Percentiles rank a stretch among this genome's conserved stretches.
Conservation (phyloP, 495 filamentous ascomycete species). For the Hyphodiscus hymeniophilus region DNA sequence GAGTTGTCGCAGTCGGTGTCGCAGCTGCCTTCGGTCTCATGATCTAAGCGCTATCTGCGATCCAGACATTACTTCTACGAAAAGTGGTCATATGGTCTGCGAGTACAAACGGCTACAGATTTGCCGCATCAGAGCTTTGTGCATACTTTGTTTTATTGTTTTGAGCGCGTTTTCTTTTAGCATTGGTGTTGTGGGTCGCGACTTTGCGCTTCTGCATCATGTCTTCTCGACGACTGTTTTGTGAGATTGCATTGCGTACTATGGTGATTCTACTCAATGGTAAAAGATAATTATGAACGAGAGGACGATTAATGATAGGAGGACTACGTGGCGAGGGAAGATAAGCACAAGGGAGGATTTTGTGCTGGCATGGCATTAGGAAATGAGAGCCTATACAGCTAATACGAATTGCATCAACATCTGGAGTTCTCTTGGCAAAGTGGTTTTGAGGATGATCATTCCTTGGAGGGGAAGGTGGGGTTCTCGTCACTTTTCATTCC, state of each 20-base stretch:
- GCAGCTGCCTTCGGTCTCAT: slow-evolving; percentile 30
- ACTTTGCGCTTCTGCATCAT: slow-evolving; percentile 14
- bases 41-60: slow-evolving; percentile 7
- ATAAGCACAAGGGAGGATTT: background rate
- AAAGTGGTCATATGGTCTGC: background rate
- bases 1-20: slow-evolving; percentile 28
- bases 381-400: slow-evolving; percentile 4
- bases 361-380: background rate
- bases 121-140: slow-evolving; percentile 8
- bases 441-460: background rate
- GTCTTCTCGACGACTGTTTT: background rate
- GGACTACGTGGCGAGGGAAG: background rate
- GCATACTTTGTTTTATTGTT: slow-evolving; percentile 19
- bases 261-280: background rate
- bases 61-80: background rate
- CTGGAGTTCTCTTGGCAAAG: background rate
- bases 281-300: slow-evolving; percentile 5
- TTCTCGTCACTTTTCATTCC: background rate
- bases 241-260: background rate
- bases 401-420: slow-evolving; percentile 1
- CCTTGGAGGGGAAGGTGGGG: too few relatives aligned
- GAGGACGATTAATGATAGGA: slow-evolving; percentile 16
- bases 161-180: slow-evolving; percentile 21
- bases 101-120: background rate
- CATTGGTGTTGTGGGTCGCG: slow-evolving; percentile 24